Base-by-base conservation (phyloP, 2,329 filamentous ascomycete species). In the Chaetomium globosum region DNA sequence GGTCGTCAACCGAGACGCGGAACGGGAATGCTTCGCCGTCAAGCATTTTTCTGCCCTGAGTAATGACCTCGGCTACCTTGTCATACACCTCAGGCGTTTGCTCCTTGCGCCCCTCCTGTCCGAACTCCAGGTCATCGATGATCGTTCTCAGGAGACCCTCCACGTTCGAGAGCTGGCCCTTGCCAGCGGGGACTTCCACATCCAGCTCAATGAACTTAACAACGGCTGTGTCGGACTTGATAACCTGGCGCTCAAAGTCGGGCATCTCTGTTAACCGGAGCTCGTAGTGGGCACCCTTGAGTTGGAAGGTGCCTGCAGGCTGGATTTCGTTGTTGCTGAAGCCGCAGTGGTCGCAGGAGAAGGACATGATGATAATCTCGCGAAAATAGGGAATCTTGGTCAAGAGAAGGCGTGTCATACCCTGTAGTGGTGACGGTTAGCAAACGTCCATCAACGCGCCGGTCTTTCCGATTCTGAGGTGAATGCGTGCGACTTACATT, bases 291-390 rank as follows among this genome's bases (percentile, higher is more conserved):
- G 87, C 84, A 61, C 95, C 95, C 73, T 91, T 91, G 72, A 93
- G 89, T 79, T 98, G 95, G 68, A 98, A 94, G 72, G 93, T 87
- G 67, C 93, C 93, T 31, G 95, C 95, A 9, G 93, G 88, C 76
- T 97, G 94, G 72, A 99, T 90, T 73, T 97, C 94, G 77, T 93
- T 93, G 81, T 98, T 97, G 70, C 90, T 87, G 79, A 94, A 89
- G 75, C 88, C 82, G 81, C 95, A 99, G 78, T 97, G 87, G 6
- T 92, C 88, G 82, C 95, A 99, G 70, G 87, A 86, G 78, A 99
- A 99, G 68, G 94, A 98, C 89, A 97, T 97, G 77, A 99, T 87
- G 73, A 99, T 92, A 69, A 99, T 89, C 78, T 99, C 94, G 80
- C 93, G 92, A 83, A 99, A 99, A 83, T 92, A 98, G 19, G 95